These are phyloP conservation scores for Mariannaea sp. DNA, from an alignment of 2,329 filamentous ascomycete species.

Conservation along the genomic window DNA sequence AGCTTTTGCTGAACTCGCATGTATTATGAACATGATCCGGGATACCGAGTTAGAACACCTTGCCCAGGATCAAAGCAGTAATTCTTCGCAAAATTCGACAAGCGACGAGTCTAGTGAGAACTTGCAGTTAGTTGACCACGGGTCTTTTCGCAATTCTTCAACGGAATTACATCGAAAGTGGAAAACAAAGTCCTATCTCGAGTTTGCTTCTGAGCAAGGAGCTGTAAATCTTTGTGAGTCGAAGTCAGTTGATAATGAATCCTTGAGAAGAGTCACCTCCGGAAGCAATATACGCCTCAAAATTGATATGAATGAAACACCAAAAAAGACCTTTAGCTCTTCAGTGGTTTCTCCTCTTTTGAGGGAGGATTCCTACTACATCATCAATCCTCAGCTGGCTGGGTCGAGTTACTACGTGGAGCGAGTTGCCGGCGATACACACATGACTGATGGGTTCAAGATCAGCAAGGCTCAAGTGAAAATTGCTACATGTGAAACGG, in stretches of 20 bases:
- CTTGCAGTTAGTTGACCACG: background rate
- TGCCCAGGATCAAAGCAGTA: background rate
- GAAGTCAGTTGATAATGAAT: slow-evolving; percentile 8
- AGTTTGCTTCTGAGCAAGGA: slow-evolving; percentile 17
- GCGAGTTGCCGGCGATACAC: slow-evolving; percentile 10
- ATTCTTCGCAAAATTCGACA: background rate
- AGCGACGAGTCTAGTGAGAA: background rate
- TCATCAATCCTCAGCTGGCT: slow-evolving; percentile 24
- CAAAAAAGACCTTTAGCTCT: background rate
- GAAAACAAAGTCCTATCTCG: slow-evolving; percentile 20
- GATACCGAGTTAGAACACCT: background rate
- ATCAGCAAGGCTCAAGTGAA: slow-evolving; percentile 23
- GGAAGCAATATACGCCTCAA: slow-evolving; percentile 18
- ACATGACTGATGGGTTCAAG: background rate
- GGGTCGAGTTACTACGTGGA: slow-evolving; percentile 26
- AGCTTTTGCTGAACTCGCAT: background rate
- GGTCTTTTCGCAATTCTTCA: background rate
- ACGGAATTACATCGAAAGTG: background rate
- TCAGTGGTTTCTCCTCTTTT: background rate
- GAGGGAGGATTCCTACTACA: slow-evolving; percentile 24
- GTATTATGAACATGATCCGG: background rate
- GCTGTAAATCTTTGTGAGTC: slow-evolving; percentile 21
- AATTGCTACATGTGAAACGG: slow-evolving; percentile 8
- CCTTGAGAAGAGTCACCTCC: slow-evolving; percentile 27
- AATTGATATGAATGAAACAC: slow-evolving; percentile 11